Percentiles rank a stretch among this genome's conserved stretches.
Conservation (phyloP, 169 alveolate genomes). For the Eimeria acervulina region DNA sequence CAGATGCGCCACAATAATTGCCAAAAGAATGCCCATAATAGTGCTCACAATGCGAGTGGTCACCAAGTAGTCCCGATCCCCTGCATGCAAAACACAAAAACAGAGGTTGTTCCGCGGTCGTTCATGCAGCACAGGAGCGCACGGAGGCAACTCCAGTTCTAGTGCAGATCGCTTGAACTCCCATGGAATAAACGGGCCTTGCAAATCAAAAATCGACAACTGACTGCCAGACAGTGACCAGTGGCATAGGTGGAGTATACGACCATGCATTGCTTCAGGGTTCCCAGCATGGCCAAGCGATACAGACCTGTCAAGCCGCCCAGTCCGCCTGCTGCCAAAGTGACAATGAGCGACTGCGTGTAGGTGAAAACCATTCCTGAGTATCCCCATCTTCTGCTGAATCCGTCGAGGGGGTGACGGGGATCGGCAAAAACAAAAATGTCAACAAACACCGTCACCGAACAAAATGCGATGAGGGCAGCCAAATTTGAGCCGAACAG, state of each 20-base stretch:
- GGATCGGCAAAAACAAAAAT: constrained; percentile 62
- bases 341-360: constrained; percentile 76
- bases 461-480: constrained; percentile 67
- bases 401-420: constrained; percentile 71
- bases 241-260: not conserved
- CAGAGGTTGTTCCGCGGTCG: not conserved
- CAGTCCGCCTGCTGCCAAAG: constrained; percentile 27
- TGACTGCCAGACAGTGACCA: not conserved
- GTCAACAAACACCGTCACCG: constrained; percentile 34
- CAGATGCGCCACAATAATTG: constrained; percentile 68
- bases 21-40: constrained; percentile 74
- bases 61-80: constrained; percentile 57
- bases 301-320: constrained; percentile 81
- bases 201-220: not conserved
- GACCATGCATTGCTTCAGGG: not conserved
- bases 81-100: constrained; percentile 56
- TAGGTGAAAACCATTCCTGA: constrained; percentile 80
- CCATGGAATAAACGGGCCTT: not conserved
- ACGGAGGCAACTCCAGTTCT: not conserved
- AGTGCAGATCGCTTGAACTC: not conserved
- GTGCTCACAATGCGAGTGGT: constrained; percentile 74
- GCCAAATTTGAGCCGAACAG: constrained; percentile 51
- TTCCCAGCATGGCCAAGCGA: not conserved
- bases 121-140: not conserved
- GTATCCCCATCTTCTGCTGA: constrained; percentile 74